Evolutionary conservation across 2,329 filamentous ascomycete species (phyloP).

Genomic region (Talaromyces sp.): DNA sequence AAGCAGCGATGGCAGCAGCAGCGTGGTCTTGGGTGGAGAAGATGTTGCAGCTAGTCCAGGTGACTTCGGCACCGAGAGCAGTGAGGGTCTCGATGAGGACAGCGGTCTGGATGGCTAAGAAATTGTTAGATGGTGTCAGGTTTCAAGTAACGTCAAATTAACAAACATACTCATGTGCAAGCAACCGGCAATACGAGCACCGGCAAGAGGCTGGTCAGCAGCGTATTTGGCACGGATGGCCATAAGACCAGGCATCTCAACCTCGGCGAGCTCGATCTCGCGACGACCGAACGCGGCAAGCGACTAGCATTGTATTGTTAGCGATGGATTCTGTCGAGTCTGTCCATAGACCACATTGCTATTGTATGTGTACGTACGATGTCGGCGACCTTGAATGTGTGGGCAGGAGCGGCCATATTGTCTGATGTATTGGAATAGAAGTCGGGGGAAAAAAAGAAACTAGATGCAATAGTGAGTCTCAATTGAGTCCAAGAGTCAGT

Average conservation of each 20-base stretch:
- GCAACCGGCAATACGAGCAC: slow-evolving; percentile 94
- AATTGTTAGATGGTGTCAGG: slow-evolving; percentile 11
- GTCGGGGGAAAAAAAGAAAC: slow-evolving; percentile 15
- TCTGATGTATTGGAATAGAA: slow-evolving; percentile 19
- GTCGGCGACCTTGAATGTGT: slow-evolving; percentile 98
- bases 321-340: background rate
- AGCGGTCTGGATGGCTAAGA: slow-evolving; percentile 85
- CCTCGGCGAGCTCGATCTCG: slow-evolving; percentile 96
- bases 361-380: slow-evolving; percentile 50
- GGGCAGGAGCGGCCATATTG: slow-evolving; percentile 69
- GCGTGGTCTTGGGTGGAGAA: slow-evolving; percentile 99
- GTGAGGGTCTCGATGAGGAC: slow-evolving; percentile 98
- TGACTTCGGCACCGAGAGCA: slow-evolving; percentile 93
- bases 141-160: background rate
- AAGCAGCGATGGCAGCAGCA: slow-evolving; percentile 90
- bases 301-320: slow-evolving; percentile 44
- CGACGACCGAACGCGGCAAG: slow-evolving; percentile 97
- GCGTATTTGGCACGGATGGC: slow-evolving; percentile 89
- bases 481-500: background rate
- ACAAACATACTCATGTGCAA: slow-evolving; percentile 79
- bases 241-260: slow-evolving; percentile 98
- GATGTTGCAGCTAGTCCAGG: slow-evolving; percentile 99
- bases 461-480: slow-evolving; percentile 9
- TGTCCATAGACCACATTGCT: background rate
- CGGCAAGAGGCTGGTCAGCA: slow-evolving; percentile 84